Evolutionary conservation across 2,329 filamentous ascomycete genomes (phyloP), one percentile per base, ranked within the genome.

Genomic region (Lecanoromycetidae sp.): DNA sequence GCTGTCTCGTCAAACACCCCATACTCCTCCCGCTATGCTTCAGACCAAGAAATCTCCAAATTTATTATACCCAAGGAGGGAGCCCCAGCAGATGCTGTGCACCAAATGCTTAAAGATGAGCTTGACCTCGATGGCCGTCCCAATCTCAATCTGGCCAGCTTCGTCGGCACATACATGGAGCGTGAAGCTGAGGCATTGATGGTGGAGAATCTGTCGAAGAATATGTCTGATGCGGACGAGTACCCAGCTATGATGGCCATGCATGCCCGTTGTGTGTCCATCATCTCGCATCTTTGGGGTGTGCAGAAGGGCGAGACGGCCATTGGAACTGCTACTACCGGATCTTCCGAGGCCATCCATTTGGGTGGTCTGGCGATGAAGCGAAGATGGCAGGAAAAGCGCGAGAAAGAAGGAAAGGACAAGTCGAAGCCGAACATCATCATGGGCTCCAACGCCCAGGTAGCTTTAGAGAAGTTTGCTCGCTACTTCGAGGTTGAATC

Each of bases 311-410:
- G 70, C 1, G 76, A 82, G 58, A 77, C 74, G 49, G 77, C 81
- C 4, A 72, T 84, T 44, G 82, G 82, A 2, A 76, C 78, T 0
- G 80, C 80, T 3, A 84, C 80, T 0, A 83, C 81, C 0, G 82
- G 82, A 0, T 84, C 79, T 0, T 81, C 75, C 9, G 81, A 85
- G 60, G 81, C 79, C 1, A 82, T 84, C 49, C 79, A 82, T 57
- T 70, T 85, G 1, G 82, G 79, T 26, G 80, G 79, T 1, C 64
- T 85, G 17, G 80, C 81, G 3, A 84, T 86, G 81, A 84, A 84
- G 66, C 70, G 79, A n/a, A 69, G 77, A 17, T 85, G 81, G 82
- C 79, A 84, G 59, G 76, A 82, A 56, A 74, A 71, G 55, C 70
- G 80, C 22, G 67, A 64, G 46, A 70, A 67, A 0, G 71, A 71